Base-by-base conservation (phyloP, 139 green algal genomes). In the Tetratostichococcus sp. region DNA sequence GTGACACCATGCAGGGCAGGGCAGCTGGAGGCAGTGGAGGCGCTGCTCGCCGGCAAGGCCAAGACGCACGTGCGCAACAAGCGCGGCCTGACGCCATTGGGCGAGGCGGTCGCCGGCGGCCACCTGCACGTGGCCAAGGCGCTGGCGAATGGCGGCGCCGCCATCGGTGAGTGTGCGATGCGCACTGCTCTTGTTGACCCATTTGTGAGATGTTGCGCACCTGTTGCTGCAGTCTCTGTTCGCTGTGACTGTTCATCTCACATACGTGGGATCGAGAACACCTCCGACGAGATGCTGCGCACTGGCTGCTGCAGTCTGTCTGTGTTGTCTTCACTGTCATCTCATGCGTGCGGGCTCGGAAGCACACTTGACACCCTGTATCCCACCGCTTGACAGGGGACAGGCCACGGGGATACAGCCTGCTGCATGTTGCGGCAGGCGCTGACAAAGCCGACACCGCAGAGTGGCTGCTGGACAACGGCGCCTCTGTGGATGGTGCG, bases 381-480 rank as follows among this genome's bases (percentile, higher is more conserved):
- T n/a, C n/a, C n/a, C n/a, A 50, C 39, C 75, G 77, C 25, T 67
- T 77, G n/a, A 19, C 67, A 28, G 11, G 26, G 0, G 71, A 78
- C 39, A 67, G 72, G 8, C 74, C 82, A 1, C 71, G 75, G 33
- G 75, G 82, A 42, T 91, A 80, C 80, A 81, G 68, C 25, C 71
- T 92, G 70, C 80, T 90, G 66, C 85, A 90, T 70, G 25, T 89
- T 34, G 86, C 84, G 19, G 82, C 83, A 0, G 87, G 80, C 28
- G 19, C 85, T 67, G 86, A 77, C 21, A 74, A 76, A 23, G 39
- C 75, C 4, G 68, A 73, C 25, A 77, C 76, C 0, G 82, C 81
- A 0, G 75, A 74, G 30, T 70, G 83, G 14, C 71, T 92, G 34
- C 75, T 89, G 34, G 78, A 79, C 33, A 2, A 43, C 22, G 70